Evolutionary conservation across 1,284 basidiomycete genomes (phyloP).

Genomic region (Ceratobasidium sp.): DNA sequence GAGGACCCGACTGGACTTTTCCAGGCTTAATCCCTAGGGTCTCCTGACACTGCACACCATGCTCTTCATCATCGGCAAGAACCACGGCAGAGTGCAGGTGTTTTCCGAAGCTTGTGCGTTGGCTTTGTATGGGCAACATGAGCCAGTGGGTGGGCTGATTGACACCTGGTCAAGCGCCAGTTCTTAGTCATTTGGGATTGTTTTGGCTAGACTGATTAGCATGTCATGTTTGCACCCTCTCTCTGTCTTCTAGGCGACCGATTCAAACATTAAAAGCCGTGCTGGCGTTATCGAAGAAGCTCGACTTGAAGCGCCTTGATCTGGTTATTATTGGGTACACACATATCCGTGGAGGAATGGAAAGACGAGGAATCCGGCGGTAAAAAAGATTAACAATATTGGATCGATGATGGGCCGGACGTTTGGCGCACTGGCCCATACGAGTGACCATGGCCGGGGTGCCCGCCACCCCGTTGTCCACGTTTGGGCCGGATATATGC

Average conservation of each 20-base stretch:
- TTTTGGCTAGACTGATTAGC: constrained; percentile 18
- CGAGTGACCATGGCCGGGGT: constrained; percentile 2
- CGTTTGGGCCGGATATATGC: constrained; percentile 21
- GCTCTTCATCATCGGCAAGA: not conserved
- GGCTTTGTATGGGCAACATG: not conserved
- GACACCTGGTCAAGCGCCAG: constrained; percentile 1
- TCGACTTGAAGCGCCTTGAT: not conserved
- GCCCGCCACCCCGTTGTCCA: not conserved
- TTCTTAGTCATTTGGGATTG: not conserved
- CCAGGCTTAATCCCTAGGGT: constrained; percentile 26
- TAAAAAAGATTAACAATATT: constrained; percentile 22
- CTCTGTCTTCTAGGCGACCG: not conserved
- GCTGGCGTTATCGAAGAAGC: constrained; percentile 13
- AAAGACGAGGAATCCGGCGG: not conserved
- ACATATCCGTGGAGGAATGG: not conserved
- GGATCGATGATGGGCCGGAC: constrained; percentile 23
- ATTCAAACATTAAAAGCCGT: constrained; percentile 20
- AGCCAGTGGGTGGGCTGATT: not conserved
- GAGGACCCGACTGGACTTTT: not conserved
- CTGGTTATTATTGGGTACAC: not conserved
- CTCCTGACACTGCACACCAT: not conserved
- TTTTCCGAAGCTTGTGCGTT: not conserved
- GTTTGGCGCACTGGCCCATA: constrained; percentile 5
- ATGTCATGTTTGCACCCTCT: constrained; percentile 13
- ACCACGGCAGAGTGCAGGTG: not conserved